Conservation (phyloP, 345 rosid genomes). For the Orychophragmus violaceus region DNA sequence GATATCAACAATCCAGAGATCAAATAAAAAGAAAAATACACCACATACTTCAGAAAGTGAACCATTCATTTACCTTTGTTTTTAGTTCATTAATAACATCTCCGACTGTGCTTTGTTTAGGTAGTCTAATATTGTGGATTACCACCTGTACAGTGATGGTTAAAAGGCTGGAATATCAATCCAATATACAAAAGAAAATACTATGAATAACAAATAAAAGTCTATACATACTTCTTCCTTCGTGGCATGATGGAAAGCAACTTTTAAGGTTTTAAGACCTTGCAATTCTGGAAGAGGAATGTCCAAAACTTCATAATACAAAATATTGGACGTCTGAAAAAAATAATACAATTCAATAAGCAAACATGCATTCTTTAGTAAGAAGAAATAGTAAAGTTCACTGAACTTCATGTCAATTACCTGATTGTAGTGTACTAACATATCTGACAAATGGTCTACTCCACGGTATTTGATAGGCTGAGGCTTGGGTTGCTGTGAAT, state of each 20-base stretch:
- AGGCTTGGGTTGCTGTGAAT: too few species aligned
- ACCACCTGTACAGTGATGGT: too few species aligned
- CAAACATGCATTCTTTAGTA: slow-evolving; percentile 5
- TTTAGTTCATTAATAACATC: slow-evolving; percentile 79
- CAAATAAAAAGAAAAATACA: background rate
- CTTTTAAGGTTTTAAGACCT: too few species aligned
- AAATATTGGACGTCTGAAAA: slow-evolving; percentile 75
- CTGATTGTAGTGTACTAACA: slow-evolving; percentile 91
- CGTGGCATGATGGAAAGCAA: too few species aligned
- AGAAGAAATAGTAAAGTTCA: slow-evolving; percentile 6
- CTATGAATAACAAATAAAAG: background rate
- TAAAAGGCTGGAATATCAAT: slow-evolving; percentile 16
- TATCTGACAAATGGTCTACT: too few species aligned
- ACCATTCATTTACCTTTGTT: slow-evolving; percentile 50
- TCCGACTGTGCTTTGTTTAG: too few species aligned
- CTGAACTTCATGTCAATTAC: slow-evolving; percentile 28
- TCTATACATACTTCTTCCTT: too few species aligned
- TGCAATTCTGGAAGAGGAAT: too few species aligned
- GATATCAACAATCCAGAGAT: background rate
- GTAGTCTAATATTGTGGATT: too few species aligned
- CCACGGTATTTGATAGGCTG: too few species aligned
- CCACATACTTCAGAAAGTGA: background rate
- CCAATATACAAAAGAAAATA: background rate
- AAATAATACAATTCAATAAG: slow-evolving; percentile 8
- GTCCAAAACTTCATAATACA: slow-evolving; percentile 89